Base-by-base conservation (phyloP, 495 filamentous ascomycete species). In the Pyronema domesticum region DNA sequence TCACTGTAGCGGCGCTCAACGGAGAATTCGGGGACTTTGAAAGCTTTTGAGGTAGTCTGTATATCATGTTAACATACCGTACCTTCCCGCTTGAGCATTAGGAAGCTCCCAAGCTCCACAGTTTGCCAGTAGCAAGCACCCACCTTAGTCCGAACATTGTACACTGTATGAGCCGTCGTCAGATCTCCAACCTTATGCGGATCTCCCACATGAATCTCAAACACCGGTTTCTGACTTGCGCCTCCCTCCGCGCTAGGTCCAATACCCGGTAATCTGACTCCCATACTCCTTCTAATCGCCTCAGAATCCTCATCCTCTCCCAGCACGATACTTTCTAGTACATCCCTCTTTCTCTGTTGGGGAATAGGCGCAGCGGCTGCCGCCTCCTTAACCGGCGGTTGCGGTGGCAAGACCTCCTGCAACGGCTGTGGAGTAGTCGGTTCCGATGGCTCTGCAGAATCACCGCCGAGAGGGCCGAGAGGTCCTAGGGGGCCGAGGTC, bases 131-230 rank as follows among this genome's bases (percentile, higher is more conserved):
- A 43, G 39, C 39, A 43, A 43, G 11, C 13, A 43, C 15, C 14
- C 13, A 94, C 88, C 81, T 83, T 91, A 35, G 91, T 98, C 63
- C 82, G 74, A 42, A 98, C 89, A 58, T 87, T 84, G 68, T 98
- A 98, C 18, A 95, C 93, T 61, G 91, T 98, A 69, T 98, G 91
- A 57, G 88, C 94, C 63, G 84, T 94, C 10, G 93, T 94, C 64
- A 95, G 69, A 69, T 96, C 91, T 43, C 91, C 93, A 54, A 98
- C 89, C 68, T 96, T 98, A 67, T 94, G 86, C 39, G 93, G 93
- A 72, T 98, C 91, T 43, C 91, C 91, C 10, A 98, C 91, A 1
- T 74, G 78, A 57, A 98, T 95, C n/a, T 85, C 73, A 67, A 96
- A 96, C 30, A 74, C 82, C 10, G 91, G 93, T 60, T 91, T 85